Evolutionary conservation across 2,329 filamentous ascomycete genomes (phyloP).

Genomic region (Calycina herbarum): DNA sequence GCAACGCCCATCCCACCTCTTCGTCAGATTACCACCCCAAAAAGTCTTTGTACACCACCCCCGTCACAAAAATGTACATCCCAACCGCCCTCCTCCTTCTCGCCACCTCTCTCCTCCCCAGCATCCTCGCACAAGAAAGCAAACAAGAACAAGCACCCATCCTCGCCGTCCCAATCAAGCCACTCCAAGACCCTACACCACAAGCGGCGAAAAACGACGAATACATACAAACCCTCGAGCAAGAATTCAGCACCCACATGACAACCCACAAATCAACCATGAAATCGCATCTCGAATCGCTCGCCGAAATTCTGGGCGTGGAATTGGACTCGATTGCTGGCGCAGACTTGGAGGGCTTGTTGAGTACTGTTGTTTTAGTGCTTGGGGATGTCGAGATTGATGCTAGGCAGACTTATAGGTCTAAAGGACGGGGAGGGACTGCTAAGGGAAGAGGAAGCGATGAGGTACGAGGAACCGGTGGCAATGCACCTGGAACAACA

Average conservation of each 20-base stretch:
- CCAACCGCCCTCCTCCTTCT: background rate
- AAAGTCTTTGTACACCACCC: background rate
- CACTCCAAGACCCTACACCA: background rate
- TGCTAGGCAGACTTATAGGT: background rate
- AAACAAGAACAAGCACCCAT: background rate
- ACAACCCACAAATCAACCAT: background rate
- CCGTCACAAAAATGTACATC: background rate
- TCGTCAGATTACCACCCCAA: background rate
- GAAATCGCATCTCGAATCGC: background rate
- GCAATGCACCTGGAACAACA: too few relatives aligned
- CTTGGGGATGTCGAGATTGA: background rate
- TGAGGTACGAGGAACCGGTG: too few relatives aligned
- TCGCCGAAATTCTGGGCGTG: background rate
- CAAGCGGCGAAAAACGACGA: background rate
- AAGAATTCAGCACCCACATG: background rate
- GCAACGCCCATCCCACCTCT: background rate
- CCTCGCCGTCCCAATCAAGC: background rate
- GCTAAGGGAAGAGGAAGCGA: too few relatives aligned
- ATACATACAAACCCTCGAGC: background rate
- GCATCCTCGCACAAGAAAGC: background rate
- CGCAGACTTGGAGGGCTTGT: background rate
- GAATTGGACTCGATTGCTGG: background rate
- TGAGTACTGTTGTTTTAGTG: background rate
- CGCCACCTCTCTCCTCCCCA: background rate
- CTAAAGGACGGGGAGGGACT: too few relatives aligned